Base-by-base conservation (phyloP, 176 grass and related monocot species). In the Ensete ventricosum region DNA sequence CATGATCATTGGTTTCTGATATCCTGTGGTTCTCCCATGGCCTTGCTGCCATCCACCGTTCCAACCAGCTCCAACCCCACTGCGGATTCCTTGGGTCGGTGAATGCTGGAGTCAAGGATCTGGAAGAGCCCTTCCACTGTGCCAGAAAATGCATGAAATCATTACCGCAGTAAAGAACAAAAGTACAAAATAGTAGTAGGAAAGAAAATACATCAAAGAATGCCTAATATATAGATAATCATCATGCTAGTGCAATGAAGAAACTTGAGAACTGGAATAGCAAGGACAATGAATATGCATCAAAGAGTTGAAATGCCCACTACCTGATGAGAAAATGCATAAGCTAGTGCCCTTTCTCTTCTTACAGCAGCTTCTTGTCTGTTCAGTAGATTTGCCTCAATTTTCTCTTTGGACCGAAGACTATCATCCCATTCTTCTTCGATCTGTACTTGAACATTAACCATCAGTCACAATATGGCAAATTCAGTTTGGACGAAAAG, bases 41-140 rank as follows among this genome's bases (percentile, higher is more conserved):
- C 73, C 88, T 85, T 43, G 86, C 84, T 9, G 84, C 54, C 84
- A 99, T 89, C 96, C 91, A 99, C 62, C 96, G 91, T 65, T 91
- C 96, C 82, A 95, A 82, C 96, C 96, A 95, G 76, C 96, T 99
- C 96, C 96, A 99, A 14, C 83, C 96, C 96, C 96, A 99, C 48
- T 95, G 88, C 54, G 86, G 86, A 81, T 95, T 91, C n/a, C 84
- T 90, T 55, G 82, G 84, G 53, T 99, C 91, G 0, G 86, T 99
- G 73, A 91, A 87, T 17, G 75, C 83, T 13, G 86, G 84, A 14
- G 79, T 89, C 55, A 82, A n/a, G 67, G 79, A 70, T 84, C 77
- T 85, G 49, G 68, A 81, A 68, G 96, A 91, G 70, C 75, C 91
- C 79, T 60, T 91, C 91, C 96, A 86, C 96, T 99, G 91, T 73